phyloP scores from a whole-genome alignment of 768 basidiomycete species.

The Mycena pura region DNA sequence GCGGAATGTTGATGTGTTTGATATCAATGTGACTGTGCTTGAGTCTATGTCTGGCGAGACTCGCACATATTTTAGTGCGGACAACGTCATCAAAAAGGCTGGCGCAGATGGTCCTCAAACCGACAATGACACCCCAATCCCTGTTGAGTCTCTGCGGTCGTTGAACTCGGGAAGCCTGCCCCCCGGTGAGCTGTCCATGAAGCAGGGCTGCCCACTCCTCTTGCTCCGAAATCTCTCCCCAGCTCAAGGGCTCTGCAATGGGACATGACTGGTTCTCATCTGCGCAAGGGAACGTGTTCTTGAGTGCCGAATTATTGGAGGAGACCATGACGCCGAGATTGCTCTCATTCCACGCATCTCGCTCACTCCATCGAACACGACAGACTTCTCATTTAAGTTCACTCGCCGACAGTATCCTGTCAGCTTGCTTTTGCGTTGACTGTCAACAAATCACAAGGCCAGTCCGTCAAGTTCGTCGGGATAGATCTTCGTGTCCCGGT shows the following conservation, averaged over 20 bases:
- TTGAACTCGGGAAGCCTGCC: not conserved
- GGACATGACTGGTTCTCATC: constrained; percentile 33
- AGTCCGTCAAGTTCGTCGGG: constrained; percentile 42
- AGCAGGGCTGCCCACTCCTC: constrained; percentile 40
- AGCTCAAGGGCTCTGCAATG: constrained; percentile 38
- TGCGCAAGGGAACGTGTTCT: constrained; percentile 31
- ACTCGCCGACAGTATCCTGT: constrained; percentile 19
- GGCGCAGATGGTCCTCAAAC: not conserved
- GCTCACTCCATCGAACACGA: constrained; percentile 15
- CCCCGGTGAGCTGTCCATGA: constrained; percentile 31
- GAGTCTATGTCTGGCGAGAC: no score
- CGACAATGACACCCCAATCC: constrained; percentile 38
- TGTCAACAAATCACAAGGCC: constrained; percentile 50
- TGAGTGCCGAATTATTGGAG: constrained; percentile 42
- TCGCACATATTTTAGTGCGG: no score
- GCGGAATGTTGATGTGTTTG: no score
- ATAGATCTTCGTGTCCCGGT: constrained; percentile 40
- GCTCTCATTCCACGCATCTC: constrained; percentile 47
- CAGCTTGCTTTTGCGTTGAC: constrained; percentile 45
- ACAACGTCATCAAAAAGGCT: not conserved
- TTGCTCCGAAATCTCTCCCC: constrained; percentile 40
- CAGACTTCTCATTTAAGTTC: not conserved
- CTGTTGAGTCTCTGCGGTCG: constrained; percentile 15
- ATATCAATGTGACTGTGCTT: no score
- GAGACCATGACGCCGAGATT: constrained; percentile 41